phyloP scores from a whole-genome alignment of 108 stramenopile species.

The Mayamaea pseudoterrestris region DNA sequence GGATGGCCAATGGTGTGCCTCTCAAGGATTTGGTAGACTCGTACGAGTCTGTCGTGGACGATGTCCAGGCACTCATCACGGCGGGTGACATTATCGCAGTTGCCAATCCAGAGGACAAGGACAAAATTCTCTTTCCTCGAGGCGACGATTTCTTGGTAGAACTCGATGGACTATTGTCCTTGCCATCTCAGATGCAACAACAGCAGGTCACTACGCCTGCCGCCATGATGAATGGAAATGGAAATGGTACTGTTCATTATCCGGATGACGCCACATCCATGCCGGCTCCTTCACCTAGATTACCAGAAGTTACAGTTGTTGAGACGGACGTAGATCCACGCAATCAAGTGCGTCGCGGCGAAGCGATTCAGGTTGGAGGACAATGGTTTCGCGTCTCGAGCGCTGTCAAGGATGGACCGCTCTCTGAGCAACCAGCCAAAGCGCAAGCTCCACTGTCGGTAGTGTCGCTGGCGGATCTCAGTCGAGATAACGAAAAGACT shows the following conservation, averaged over 20 bases:
- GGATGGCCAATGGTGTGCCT: slow-evolving; percentile 55
- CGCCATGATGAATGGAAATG: not conserved
- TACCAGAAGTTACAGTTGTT: no score
- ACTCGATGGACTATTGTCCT: slow-evolving; percentile 51
- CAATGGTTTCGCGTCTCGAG: slow-evolving; percentile 75
- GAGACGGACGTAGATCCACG: slow-evolving; percentile 57
- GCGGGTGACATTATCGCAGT: slow-evolving; percentile 70
- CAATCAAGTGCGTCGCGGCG: slow-evolving; percentile 65
- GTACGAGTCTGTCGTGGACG: slow-evolving; percentile 64
- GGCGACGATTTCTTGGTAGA: slow-evolving; percentile 75
- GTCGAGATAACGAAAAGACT: slow-evolving; percentile 62
- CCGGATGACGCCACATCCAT: no score
- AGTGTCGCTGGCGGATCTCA: slow-evolving; percentile 39
- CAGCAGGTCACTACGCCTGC: not conserved
- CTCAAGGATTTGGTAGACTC: slow-evolving; percentile 52
- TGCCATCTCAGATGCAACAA: no score
- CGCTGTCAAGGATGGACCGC: slow-evolving; percentile 47
- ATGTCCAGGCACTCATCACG: slow-evolving; percentile 45
- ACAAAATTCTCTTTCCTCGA: slow-evolving; percentile 62
- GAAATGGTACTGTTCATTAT: no score
- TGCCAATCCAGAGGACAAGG: slow-evolving; percentile 59
- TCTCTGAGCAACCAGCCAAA: slow-evolving; percentile 55
- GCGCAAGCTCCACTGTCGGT: slow-evolving; percentile 73
- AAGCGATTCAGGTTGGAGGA: slow-evolving; percentile 65
- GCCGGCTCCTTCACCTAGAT: no score